phyloP scores from a whole-genome alignment of 176 grass and related monocot genomes.

The Avena insularis region DNA sequence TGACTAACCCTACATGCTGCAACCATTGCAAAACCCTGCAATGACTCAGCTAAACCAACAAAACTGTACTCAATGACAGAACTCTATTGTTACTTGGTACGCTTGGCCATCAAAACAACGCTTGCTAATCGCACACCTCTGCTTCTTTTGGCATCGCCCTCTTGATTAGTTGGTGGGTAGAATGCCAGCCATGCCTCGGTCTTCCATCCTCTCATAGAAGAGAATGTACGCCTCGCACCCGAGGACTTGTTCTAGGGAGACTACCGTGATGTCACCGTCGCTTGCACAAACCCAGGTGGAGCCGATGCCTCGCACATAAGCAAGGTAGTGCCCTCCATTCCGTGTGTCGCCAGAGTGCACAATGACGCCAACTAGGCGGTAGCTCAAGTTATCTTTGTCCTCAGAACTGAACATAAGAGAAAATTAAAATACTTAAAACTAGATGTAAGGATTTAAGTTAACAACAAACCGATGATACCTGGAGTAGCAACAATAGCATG shows the following conservation, averaged over 20 bases:
- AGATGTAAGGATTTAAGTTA: slow-evolving; percentile 21
- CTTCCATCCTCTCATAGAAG: slow-evolving; percentile 75
- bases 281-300: slow-evolving; percentile 65
- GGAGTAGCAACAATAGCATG: slow-evolving; percentile 19
- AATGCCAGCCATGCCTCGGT: slow-evolving; percentile 12
- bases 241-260: slow-evolving; percentile 66
- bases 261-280: slow-evolving; percentile 54
- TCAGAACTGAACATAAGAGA: slow-evolving; percentile 39
- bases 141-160: background rate
- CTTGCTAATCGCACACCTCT: background rate
- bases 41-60: slow-evolving; percentile 11
- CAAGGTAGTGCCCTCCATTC: slow-evolving; percentile 53
- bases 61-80: slow-evolving; percentile 1
- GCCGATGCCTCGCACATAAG: slow-evolving; percentile 47
- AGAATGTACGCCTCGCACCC: slow-evolving; percentile 63
- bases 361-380: slow-evolving; percentile 53
- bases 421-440: background rate
- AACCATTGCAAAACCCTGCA: slow-evolving; percentile 5
- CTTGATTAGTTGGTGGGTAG: background rate
- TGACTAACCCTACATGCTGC: slow-evolving; percentile 9
- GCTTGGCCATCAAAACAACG: background rate
- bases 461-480: slow-evolving; percentile 6
- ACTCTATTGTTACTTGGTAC: background rate
- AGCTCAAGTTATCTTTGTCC: slow-evolving; percentile 43
- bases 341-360: slow-evolving; percentile 35